Evolutionary conservation across 139 green algal genomes (phyloP).

Genomic region (Micromonas pusilla): DNA sequence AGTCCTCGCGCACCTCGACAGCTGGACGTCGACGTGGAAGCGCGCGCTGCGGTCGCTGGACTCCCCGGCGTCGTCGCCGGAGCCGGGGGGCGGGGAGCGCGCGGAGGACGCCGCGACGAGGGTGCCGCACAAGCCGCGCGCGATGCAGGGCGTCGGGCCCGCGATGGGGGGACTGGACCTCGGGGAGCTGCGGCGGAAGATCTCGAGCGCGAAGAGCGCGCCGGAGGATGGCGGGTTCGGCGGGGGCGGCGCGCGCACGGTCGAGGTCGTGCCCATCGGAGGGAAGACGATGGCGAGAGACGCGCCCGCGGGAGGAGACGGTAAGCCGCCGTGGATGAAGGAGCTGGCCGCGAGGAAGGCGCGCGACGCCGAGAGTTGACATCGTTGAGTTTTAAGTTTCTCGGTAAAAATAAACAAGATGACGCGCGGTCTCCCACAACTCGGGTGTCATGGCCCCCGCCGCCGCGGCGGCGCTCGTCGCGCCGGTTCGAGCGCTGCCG

Average conservation of each 20-base stretch:
- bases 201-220: neutral
- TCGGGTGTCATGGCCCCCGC: no score
- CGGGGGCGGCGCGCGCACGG: neutral
- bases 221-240: neutral
- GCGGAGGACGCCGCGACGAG: neutral
- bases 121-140: neutral
- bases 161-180: neutral
- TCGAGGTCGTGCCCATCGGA: neutral
- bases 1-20: no score
- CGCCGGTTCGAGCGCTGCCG: no score
- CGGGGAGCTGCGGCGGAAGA: neutral
- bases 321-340: constrained; percentile 16
- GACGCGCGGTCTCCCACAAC: no score
- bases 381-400: no score
- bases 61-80: neutral
- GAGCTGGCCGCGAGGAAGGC: constrained; percentile 12
- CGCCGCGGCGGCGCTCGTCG: no score
- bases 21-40: no score
- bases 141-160: neutral
- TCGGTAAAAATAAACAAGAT: no score
- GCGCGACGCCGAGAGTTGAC: no score
- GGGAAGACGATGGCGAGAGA: no score
- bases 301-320: neutral
- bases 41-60: neutral
- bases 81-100: neutral